Percentiles rank a stretch among this genome's conserved stretches.
phyloP scores from a whole-genome alignment of 192 early-diverging fungal species.

The Coemansia sp. region DNA sequence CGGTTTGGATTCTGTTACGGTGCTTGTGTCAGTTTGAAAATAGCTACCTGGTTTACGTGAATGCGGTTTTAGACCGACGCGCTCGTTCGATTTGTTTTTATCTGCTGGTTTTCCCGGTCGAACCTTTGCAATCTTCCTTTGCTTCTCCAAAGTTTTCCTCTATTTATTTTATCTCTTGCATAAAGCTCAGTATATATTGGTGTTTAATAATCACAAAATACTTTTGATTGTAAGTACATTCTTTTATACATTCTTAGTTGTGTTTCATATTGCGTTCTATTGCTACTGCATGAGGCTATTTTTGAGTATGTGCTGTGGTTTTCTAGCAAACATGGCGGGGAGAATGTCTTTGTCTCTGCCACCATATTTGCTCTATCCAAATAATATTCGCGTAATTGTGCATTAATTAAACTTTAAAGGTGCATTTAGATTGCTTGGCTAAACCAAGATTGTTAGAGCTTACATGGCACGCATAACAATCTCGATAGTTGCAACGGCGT shows the following conservation, averaged over 20 bases:
- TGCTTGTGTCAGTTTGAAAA: background rate
- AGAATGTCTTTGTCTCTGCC: background rate
- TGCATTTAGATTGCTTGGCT: background rate
- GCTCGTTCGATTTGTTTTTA: too few relatives aligned
- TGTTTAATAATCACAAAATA: background rate
- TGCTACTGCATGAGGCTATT: background rate
- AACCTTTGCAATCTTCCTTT: background rate
- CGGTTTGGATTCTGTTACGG: background rate
- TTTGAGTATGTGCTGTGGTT: background rate
- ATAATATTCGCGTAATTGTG: background rate
- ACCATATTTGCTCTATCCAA: background rate
- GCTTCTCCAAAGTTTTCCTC: background rate
- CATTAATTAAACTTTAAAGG: background rate
- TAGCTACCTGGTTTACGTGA: background rate
- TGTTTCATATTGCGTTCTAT: background rate
- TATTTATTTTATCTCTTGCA: too few relatives aligned
- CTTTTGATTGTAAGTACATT: background rate
- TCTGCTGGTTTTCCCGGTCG: too few relatives aligned
- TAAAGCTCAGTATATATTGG: too few relatives aligned
- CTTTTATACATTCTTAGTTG: background rate
- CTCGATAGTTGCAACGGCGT: conserved; percentile 46
- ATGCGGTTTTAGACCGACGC: too few relatives aligned
- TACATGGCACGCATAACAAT: conserved; percentile 46
- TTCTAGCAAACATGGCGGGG: background rate
- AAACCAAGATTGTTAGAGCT: conserved; percentile 2